Evolutionary conservation across 345 rosid genomes (phyloP), one percentile per base, ranked within the genome.

Genomic region (Salix dunnii): DNA sequence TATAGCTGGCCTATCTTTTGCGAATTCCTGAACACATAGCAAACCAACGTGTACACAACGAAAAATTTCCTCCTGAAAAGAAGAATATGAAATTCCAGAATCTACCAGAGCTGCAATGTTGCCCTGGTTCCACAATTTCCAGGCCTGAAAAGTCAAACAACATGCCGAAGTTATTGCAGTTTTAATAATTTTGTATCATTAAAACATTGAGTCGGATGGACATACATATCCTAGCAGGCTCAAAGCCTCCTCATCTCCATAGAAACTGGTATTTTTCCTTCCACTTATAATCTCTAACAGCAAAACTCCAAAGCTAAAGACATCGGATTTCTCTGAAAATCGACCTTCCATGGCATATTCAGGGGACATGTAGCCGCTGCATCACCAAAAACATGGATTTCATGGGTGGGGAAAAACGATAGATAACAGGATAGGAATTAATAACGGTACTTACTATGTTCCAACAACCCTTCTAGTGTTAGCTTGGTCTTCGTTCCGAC

Each of bases 401-500:
- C 13, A 5, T 2, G 21, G 13, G 5, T 3, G 21, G 4, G 14
- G 2, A 25, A 4, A 12, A 6, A 61, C 8, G 2, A 13, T 7
- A 63, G 49, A 3, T 43, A 43, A 43, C 17, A 13, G 17, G 48
- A 3, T 43, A 2, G 13, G 49, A 43, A 43, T 43, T 10, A 14
- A 4, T 11, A 0, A 14, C 1, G 18, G 55, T 42, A 70, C 81
- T 76, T 79, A 80, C 81, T 35, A 74, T 10, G 86, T 82, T 13
- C 84, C 90, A 0, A 78, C 82, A 3, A 82, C 80, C 53, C 79
- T 76, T 2, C 1, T 7, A 1, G 83, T 83, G 36, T 78, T 70
- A n/a, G 74, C 84, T 58, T 58, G 76, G 28, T 76, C 79, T 76
- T 81, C 58, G 60, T 73, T 70, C 10, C 71, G 64, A 53, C 46